A percentile compares a stretch with the other conserved stretches of the same genome.
Evolutionary conservation across 2,329 filamentous ascomycete genomes (phyloP).

Genomic region (Paracoccidioides lutzii): DNA sequence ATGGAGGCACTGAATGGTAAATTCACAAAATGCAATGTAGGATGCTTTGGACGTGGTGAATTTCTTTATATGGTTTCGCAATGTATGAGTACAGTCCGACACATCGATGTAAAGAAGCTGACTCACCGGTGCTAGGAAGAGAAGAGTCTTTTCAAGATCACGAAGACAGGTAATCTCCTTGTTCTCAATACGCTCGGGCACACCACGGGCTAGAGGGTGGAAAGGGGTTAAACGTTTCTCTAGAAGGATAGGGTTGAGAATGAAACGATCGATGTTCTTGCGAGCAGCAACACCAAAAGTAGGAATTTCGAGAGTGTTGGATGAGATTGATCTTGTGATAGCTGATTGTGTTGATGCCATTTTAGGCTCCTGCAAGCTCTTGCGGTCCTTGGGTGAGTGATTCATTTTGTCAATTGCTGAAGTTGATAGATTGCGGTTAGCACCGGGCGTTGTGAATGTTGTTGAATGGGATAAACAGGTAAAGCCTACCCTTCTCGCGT

Average conservation of each 20-base stretch:
- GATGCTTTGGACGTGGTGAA: conserved; percentile 53
- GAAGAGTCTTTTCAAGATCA: conserved; percentile 85
- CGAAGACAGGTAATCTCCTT: conserved; percentile 83
- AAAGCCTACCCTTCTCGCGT: conserved; percentile 30
- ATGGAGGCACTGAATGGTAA: conserved; percentile 80
- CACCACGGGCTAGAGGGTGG: conserved; percentile 63
- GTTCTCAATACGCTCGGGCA: conserved; percentile 64
- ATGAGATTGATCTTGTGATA: conserved; percentile 48
- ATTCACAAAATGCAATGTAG: conserved; percentile 82
- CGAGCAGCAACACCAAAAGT: conserved; percentile 56
- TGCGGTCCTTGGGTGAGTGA: background rate
- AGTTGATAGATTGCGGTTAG: conserved; percentile 6
- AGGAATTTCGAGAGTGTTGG: conserved; percentile 39
- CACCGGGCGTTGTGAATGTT: conserved; percentile 9
- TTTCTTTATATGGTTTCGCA: conserved; percentile 54
- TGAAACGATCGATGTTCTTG: conserved; percentile 67
- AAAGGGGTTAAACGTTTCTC: conserved; percentile 66
- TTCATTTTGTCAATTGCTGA: background rate
- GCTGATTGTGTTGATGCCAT: conserved; percentile 33
- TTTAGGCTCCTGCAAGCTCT: background rate
- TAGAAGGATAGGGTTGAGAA: conserved; percentile 63
- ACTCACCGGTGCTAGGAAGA: conserved; percentile 92
- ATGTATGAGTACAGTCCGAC: conserved; percentile 57
- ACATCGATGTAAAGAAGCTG: conserved; percentile 39
- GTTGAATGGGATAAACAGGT: conserved; percentile 20